phyloP scores from a whole-genome alignment of 1,284 basidiomycete species.

The Trametes versicolor region DNA sequence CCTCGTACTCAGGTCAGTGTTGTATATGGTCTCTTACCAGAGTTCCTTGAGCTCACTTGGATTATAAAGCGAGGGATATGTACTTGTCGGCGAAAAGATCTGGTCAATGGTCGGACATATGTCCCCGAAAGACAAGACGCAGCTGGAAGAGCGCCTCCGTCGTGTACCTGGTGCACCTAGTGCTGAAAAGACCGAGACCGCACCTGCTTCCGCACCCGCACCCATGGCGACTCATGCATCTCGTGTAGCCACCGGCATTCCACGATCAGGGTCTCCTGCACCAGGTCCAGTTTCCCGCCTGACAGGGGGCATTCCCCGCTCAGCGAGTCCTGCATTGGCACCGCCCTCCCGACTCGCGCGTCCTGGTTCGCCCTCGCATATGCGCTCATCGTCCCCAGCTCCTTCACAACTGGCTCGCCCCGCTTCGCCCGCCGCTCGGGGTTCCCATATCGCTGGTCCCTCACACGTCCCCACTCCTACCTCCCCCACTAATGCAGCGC shows the following conservation, averaged over 20 bases:
- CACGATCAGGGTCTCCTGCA: slow-evolving; percentile 67
- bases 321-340: slow-evolving; percentile 70
- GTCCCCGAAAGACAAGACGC: slow-evolving; percentile 88
- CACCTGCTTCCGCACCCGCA: too few relatives aligned
- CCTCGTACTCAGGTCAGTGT: slow-evolving; percentile 70
- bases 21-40: neutral
- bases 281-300: slow-evolving; percentile 49
- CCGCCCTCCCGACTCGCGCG: slow-evolving; percentile 64
- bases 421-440: slow-evolving; percentile 56
- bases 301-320: slow-evolving; percentile 57
- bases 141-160: slow-evolving; percentile 90
- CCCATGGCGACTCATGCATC: slow-evolving; percentile 54
- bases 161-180: slow-evolving; percentile 77
- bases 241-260: slow-evolving; percentile 59
- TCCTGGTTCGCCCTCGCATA: slow-evolving; percentile 67
- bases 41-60: neutral
- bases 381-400: slow-evolving; percentile 63
- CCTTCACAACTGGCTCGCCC: slow-evolving; percentile 52
- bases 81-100: slow-evolving; percentile 86
- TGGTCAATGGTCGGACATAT: slow-evolving; percentile 84
- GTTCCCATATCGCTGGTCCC: slow-evolving; percentile 38
- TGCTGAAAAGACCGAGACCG: slow-evolving; percentile 55
- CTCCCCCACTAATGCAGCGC: slow-evolving; percentile 56
- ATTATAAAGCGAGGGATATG: slow-evolving; percentile 77
- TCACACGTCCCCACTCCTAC: slow-evolving; percentile 52